Conservation (phyloP, 2,329 filamentous ascomycete species). For the Ceratocystis colombiana region DNA sequence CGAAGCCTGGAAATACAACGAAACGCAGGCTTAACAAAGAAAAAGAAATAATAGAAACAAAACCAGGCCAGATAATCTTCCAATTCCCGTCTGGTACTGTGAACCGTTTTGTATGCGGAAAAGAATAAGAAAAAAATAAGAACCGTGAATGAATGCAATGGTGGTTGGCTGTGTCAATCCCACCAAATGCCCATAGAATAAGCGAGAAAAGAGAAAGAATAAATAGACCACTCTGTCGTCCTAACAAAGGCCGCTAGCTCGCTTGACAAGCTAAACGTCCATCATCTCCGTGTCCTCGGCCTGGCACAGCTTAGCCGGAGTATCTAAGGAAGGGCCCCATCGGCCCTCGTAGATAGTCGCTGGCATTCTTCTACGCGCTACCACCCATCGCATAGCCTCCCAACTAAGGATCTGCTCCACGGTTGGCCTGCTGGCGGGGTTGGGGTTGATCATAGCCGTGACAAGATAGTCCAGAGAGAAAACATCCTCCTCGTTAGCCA, state of each 20-base stretch:
- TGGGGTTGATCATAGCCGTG: constrained; percentile 73
- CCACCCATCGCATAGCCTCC: constrained; percentile 71
- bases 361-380: constrained; percentile 63
- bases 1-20: not conserved
- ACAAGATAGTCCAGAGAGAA: constrained; percentile 77
- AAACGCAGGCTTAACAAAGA: constrained; percentile 15
- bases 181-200: not conserved
- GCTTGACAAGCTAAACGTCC: constrained; percentile 38
- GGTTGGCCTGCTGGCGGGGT: constrained; percentile 61
- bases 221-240: not conserved
- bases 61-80: constrained; percentile 19
- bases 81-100: constrained; percentile 23
- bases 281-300: constrained; percentile 54
- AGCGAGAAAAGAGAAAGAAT: not conserved
- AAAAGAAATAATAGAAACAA: constrained; percentile 12
- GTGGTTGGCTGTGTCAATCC: constrained; percentile 12
- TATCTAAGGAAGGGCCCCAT: constrained; percentile 62
- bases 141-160: constrained; percentile 7
- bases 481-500: constrained; percentile 63
- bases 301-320: constrained; percentile 31
- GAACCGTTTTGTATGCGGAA: constrained; percentile 13
- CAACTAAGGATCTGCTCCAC: constrained; percentile 63
- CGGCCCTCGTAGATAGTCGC: constrained; percentile 95
- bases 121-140: constrained; percentile 18
- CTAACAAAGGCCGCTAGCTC: too few relatives aligned